Evolutionary conservation across 768 basidiomycete genomes (phyloP), one percentile per base, ranked within the genome.

Genomic region (Tylopilus cervinicoccineus): DNA sequence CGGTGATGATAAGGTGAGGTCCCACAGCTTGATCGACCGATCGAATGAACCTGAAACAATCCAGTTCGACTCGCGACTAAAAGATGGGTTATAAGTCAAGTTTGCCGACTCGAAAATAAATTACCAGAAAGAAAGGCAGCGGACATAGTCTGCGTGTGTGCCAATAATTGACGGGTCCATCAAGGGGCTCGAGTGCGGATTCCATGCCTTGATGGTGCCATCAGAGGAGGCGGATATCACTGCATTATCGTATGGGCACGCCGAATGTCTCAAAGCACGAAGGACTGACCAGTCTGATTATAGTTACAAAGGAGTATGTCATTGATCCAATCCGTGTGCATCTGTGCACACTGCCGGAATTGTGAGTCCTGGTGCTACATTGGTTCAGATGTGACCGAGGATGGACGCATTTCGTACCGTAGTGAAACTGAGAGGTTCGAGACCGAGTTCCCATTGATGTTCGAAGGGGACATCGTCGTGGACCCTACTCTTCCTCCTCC

Each of bases 221-320:
- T 98, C 95, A 3, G 94, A 95, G 0, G 96, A 98, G 0, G 90
- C 93, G 47, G 94, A 92, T 33, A 97, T 78, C 38, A 97, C 89
- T 84, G 54, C 5, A 14, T 16, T 36, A 34, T 14, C 19, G 33
- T n/a, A 26, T 61, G 47, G 54, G 53, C 40, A 38, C 29, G 36
- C 38, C 17, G 27, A 37, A 26, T 9, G n/a, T n/a, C 32, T 32
- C 16, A 43, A 23, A 17, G 36, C 14, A 51, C 37, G 28, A 32
- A 19, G 17, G 37, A 69, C 81, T 37, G 41, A 86, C 89, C 72
- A 4, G 88, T 96, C 64, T 94, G 93, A 56, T 96, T 93, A 52
- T 83, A 76, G 62, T 97, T 94, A 70, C 90, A 93, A 16, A 99
- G 76, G 3, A 93, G 62, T 39, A 98, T 80, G 59, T 98, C 95